These are phyloP conservation scores for Alnus rubra DNA, from an alignment of 306 rosid genomes.

Conservation along the genomic window DNA sequence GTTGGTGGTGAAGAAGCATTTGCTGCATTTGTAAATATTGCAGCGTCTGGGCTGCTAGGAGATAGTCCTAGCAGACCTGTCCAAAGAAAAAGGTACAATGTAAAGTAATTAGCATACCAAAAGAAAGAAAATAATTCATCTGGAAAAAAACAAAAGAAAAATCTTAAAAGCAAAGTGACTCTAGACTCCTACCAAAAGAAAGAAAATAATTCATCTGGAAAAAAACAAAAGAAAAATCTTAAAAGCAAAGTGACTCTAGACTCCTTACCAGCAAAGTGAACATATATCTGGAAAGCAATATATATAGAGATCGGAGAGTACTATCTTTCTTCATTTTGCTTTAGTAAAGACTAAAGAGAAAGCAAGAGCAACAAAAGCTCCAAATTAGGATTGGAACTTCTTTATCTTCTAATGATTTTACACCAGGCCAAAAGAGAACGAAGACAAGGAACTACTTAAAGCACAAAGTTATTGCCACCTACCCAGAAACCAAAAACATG, in stretches of 20 bases:
- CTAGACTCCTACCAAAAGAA: neutral
- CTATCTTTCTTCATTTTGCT: neutral
- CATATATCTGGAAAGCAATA: neutral
- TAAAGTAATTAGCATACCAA: neutral
- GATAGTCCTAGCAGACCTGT: slow-evolving; percentile 72
- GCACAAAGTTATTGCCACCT: neutral
- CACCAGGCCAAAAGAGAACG: neutral
- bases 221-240: too few species aligned
- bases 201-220: too few species aligned
- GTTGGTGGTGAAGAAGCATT: slow-evolving; percentile 29
- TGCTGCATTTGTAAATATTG: slow-evolving; percentile 72
- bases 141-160: too few species aligned
- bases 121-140: too few species aligned
- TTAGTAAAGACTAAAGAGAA: neutral
- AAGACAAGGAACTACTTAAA: neutral
- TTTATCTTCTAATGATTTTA: too few species aligned
- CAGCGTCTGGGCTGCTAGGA: slow-evolving; percentile 73
- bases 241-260: too few species aligned
- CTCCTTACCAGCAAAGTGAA: too few species aligned
- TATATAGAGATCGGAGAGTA: neutral
- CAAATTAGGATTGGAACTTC: neutral
- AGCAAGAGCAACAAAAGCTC: neutral
- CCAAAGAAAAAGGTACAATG: neutral
- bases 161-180: too few species aligned
- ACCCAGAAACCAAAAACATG: neutral